Evolutionary conservation across 106 monocot genomes (phyloP).

Genomic region (Platanthera guangdongensis): DNA sequence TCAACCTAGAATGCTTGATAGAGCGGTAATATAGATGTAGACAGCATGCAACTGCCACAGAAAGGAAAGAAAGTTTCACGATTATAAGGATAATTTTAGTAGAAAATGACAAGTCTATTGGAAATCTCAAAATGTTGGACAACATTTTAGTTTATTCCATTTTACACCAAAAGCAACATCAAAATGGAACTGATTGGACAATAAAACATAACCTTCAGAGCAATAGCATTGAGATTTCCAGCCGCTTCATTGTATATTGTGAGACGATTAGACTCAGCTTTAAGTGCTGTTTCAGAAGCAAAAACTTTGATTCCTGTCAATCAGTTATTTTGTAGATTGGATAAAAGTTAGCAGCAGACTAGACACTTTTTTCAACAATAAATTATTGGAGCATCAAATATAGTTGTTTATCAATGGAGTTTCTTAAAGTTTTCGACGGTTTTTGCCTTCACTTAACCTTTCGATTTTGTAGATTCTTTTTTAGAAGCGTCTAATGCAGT

Average conservation of each 20-base stretch:
- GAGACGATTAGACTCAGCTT: constrained; percentile 42
- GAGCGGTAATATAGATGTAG: neutral
- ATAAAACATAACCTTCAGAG: constrained; percentile 39
- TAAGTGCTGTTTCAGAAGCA: constrained; percentile 61
- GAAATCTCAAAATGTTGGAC: neutral
- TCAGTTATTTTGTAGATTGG: neutral
- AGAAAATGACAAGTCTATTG: neutral
- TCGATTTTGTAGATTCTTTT: constrained; percentile 5
- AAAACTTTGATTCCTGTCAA: constrained; percentile 39
- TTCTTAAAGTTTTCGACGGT: neutral
- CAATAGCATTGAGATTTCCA: constrained; percentile 9
- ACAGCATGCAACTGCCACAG: neutral
- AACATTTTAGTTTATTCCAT: neutral
- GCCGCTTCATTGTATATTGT: constrained; percentile 36
- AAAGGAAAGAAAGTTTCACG: neutral
- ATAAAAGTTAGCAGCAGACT: neutral
- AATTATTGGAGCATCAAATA: neutral
- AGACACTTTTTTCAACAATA: neutral
- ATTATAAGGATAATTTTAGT: neutral
- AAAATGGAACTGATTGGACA: neutral
- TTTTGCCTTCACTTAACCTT: neutral
- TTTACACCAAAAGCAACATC: neutral
- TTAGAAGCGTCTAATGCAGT: constrained; percentile 16
- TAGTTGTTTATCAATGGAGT: constrained; percentile 1
- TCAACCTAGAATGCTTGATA: neutral